Evolutionary conservation across 306 rosid genomes (phyloP).

Genomic region (Arachis hypogaea): DNA sequence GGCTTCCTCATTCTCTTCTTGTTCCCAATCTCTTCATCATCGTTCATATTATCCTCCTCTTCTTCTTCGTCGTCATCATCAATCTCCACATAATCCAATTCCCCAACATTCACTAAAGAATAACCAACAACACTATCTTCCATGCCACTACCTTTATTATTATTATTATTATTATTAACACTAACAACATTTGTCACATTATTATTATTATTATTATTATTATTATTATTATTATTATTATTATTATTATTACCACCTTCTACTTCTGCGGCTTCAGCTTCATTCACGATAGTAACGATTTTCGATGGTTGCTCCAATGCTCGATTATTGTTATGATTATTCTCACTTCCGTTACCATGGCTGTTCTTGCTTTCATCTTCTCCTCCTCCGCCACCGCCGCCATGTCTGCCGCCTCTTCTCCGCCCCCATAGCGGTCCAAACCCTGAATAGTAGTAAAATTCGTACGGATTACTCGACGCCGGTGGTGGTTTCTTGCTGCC

Average conservation of each 20-base stretch:
- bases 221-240: too few species aligned
- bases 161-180: neutral
- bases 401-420: slow-evolving; percentile 55
- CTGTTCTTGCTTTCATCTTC: slow-evolving; percentile 5
- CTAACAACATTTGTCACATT: neutral
- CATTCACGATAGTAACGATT: too few species aligned
- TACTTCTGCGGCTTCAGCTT: too few species aligned
- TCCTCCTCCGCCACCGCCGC: neutral
- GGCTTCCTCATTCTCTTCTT: slow-evolving; percentile 78
- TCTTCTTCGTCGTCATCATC: slow-evolving; percentile 57
- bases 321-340: neutral
- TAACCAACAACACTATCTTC: neutral
- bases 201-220: neutral
- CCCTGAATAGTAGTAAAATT: slow-evolving; percentile 86
- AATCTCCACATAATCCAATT: slow-evolving; percentile 47
- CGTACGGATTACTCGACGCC: slow-evolving; percentile 53
- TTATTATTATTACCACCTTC: too few species aligned
- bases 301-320: slow-evolving; percentile 2
- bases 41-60: slow-evolving; percentile 26
- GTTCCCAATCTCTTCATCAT: slow-evolving; percentile 48
- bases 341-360: too few species aligned
- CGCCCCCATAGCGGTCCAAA: slow-evolving; percentile 77
- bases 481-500: slow-evolving; percentile 12
- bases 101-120: slow-evolving; percentile 39
- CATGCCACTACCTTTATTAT: neutral